phyloP scores from a whole-genome alignment of 2,329 filamentous ascomycete species.

The Hypoxylon sp. region DNA sequence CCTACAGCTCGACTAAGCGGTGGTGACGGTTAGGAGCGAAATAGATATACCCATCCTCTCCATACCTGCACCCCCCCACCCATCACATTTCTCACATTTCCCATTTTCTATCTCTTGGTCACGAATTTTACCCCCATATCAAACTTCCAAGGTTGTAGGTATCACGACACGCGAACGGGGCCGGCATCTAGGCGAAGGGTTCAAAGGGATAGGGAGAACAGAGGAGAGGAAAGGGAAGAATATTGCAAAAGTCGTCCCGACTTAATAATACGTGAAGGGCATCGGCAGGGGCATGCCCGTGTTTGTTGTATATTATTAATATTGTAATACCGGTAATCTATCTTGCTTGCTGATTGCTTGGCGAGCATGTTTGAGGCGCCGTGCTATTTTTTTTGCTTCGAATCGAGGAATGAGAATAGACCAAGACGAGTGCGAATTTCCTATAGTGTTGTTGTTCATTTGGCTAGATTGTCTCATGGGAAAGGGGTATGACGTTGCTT shows the following conservation, averaged over 20 bases:
- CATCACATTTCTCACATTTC: not conserved
- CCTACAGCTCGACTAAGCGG: constrained; percentile 3
- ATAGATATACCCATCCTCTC: constrained; percentile 29
- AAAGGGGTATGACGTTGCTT: not conserved
- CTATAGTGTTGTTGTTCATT: not conserved
- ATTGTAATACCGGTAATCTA: constrained; percentile 26
- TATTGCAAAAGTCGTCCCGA: constrained; percentile 12
- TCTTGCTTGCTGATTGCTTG: not conserved
- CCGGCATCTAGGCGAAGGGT: constrained; percentile 17
- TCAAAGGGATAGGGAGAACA: not conserved
- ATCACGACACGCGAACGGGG: constrained; percentile 27
- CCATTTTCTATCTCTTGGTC: constrained; percentile 22
- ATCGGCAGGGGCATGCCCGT: not conserved
- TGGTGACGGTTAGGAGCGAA: constrained; percentile 13
- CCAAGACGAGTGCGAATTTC: not conserved
- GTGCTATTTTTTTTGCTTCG: constrained; percentile 19
- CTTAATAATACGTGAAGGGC: constrained; percentile 16
- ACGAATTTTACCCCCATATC: constrained; percentile 30
- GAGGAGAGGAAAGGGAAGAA: not conserved
- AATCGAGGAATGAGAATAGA: constrained; percentile 16
- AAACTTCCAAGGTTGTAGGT: not conserved
- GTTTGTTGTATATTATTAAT: constrained; percentile 28
- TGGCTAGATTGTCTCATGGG: not conserved
- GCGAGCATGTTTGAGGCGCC: not conserved
- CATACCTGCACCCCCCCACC: not conserved